Evolutionary conservation across 1,139 yeast species (phyloP).

Genomic region (Candida sojae): DNA sequence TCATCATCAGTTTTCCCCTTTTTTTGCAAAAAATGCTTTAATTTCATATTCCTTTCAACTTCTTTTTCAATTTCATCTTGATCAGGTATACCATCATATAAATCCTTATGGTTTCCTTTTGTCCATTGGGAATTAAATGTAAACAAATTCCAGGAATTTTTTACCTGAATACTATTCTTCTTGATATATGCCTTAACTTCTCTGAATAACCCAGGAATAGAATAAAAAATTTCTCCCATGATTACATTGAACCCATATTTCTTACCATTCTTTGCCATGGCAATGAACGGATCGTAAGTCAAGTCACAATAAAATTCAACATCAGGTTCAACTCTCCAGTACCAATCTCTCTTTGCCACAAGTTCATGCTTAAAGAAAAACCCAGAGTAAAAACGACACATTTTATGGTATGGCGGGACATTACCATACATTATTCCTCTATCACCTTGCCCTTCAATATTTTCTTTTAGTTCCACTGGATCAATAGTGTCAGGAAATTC

Average conservation of each 20-base stretch:
- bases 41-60: conserved; percentile 29
- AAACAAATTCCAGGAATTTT: conserved; percentile 61
- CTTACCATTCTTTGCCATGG: conserved; percentile 70
- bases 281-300: conserved; percentile 85
- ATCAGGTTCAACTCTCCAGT: conserved; percentile 94
- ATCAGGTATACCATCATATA: conserved; percentile 21
- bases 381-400: conserved; percentile 76
- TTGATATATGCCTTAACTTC: conserved; percentile 66
- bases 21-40: conserved; percentile 24
- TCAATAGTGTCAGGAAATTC: conserved; percentile 40
- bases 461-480: conserved; percentile 47
- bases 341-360: conserved; percentile 74
- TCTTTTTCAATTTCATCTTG: conserved; percentile 24
- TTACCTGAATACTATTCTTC: conserved; percentile 43
- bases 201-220: conserved; percentile 79
- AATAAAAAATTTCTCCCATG: conserved; percentile 71
- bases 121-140: conserved; percentile 31
- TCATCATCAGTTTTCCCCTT: conserved; percentile 25
- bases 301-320: conserved; percentile 87
- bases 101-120: conserved; percentile 21
- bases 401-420: conserved; percentile 70
- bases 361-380: conserved; percentile 74
- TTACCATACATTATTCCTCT: conserved; percentile 80
- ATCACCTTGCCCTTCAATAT: conserved; percentile 73
- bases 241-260: conserved; percentile 83